Conservation (phyloP, 441 rosid genomes). For the Mallotus japonicus region DNA sequence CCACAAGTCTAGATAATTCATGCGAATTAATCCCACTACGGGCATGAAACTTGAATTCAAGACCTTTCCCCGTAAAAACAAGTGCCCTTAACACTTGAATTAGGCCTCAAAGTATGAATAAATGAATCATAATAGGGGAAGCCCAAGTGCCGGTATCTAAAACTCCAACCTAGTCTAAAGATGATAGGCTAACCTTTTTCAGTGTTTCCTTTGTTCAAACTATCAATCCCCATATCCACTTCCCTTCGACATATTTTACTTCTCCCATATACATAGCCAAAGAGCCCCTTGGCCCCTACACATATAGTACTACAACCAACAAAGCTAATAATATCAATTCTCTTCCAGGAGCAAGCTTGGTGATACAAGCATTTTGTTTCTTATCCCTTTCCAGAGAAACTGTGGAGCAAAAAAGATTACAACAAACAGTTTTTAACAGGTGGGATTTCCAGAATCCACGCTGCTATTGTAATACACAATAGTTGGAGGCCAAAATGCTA, state of each 20-base stretch:
- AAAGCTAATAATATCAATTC: constrained; percentile 6
- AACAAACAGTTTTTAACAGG: not conserved
- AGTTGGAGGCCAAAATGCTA: not conserved
- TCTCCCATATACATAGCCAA: not conserved
- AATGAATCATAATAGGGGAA: constrained; percentile 19
- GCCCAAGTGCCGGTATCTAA: constrained; percentile 38
- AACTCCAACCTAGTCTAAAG: constrained; percentile 30
- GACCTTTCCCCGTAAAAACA: too few relatives aligned
- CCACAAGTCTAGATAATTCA: too few relatives aligned
- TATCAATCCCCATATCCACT: constrained; percentile 37
- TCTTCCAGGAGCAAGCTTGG: constrained; percentile 1
- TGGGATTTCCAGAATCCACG: not conserved
- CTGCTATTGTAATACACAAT: not conserved
- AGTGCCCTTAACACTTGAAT: too few relatives aligned
- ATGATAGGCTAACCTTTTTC: constrained; percentile 27
- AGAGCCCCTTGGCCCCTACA: constrained; percentile 48
- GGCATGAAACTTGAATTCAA: too few relatives aligned
- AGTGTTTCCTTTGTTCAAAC: constrained; percentile 50
- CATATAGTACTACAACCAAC: constrained; percentile 9
- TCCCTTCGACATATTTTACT: not conserved
- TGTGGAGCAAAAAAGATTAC: not conserved
- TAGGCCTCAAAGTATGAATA: too few relatives aligned
- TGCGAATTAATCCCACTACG: too few relatives aligned
- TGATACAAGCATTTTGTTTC: not conserved
- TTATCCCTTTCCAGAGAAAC: too few relatives aligned